Base-by-base conservation (phyloP, 768 basidiomycete species). In the Naematelia aurantialba region DNA sequence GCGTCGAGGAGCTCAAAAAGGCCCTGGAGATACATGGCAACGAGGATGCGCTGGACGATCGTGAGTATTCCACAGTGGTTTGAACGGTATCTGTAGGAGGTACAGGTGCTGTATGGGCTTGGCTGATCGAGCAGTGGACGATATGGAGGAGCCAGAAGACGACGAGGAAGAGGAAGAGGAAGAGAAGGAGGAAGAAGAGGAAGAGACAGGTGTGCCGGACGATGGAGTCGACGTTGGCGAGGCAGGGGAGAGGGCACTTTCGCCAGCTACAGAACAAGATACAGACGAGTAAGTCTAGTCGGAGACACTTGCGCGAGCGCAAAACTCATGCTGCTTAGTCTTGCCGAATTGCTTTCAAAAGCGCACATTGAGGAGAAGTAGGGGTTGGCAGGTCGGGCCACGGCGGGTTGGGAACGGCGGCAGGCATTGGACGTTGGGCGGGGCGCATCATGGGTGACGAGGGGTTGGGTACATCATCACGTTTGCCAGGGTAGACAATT, bases 31-130 rank as follows among this genome's bases (percentile, higher is more conserved):
- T 70, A 14, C 75, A 79, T 58, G 80, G 77, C 0, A 63, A 92
- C 55, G 89, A 89, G n/a, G 90, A 93, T 0, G 89, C 89, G 22
- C 84, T 89, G 50, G 87, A 86, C 48, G 85, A 84, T 48, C 82
- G 77, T 78, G 67, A 75, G 77, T 76, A 10, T 19, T 14, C n/a
- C 49, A 13, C 47, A n/a, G n/a, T n/a, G n/a, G n/a, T n/a, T n/a
- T n/a, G n/a, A n/a, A n/a, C n/a, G n/a, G n/a, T n/a, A n/a, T n/a
- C n/a, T 29, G 1, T 48, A 14, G 30, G 19, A n/a, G 21, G 1
- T 31, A 5, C 5, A 46, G 21, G 44, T n/a, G n/a, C n/a, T n/a
- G n/a, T n/a, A 24, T 19, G 12, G 52, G 48, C 8, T 14, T 3
- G 2, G 52, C 55, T 64, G 30, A 53, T 21, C 34, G 34, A 39